Base-by-base conservation (phyloP, 805 yeast species). In the Huiozyma naganishii region DNA sequence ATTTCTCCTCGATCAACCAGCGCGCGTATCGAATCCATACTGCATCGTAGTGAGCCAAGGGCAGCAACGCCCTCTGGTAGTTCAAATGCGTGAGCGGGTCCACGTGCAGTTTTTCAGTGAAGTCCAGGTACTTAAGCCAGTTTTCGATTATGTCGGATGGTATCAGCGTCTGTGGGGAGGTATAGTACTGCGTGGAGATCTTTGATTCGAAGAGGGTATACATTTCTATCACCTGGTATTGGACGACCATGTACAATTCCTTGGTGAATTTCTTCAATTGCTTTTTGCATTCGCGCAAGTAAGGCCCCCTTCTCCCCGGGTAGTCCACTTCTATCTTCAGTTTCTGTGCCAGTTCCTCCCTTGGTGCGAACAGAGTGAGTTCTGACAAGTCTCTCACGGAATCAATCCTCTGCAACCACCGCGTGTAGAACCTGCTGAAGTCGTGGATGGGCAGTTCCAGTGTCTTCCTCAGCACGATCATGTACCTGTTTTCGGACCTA, bases 241-340 rank as follows among this genome's bases (percentile, higher is more conserved):
- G 66, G 5, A 55, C 46, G 6, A 52, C 59, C 53, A 54, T 48
- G 45, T 61, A 63, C 12, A 58, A 41, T 39, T 57, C 61, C 41
- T 60, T 57, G 4, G 64, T 51, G 32, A 52, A 48, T 39, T 61
- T 56, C 36, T 45, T 54, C 13, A 68, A 48, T 11, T 47, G 46
- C 33, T 48, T 48, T 41, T 67, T 60, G 7, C 67, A 53, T 13
- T 61, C 65, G 6, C 48, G 43, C 7, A 77, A 53, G 3, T 67
- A 47, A 8, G 61, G 54, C 45, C 66, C 66, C 35, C 50, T 51
- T 45, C 66, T 55, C 4, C 58, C 56, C 10, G 43, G 41, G 36
- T 41, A 48, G 23, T 51, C 36, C 4, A 50, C 36, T 34, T 56
- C 52, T 4, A 58, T 47, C 37, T 58, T 55, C 32, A 59, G 41